phyloP scores from a whole-genome alignment of 2,329 filamentous ascomycete species.

The Diaporthe sp. region DNA sequence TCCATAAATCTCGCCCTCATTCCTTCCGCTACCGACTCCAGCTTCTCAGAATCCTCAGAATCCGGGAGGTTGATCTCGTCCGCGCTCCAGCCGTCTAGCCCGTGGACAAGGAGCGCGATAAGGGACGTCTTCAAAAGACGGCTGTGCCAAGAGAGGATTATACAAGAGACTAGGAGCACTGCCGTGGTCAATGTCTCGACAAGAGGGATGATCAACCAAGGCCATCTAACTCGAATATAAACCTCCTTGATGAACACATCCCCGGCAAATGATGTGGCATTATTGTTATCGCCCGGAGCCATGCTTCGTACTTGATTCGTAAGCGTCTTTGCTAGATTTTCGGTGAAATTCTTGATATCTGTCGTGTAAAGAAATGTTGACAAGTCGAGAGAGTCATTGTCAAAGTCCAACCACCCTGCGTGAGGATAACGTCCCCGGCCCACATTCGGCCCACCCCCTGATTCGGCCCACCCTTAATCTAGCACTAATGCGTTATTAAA shows the following conservation, averaged over 20 bases:
- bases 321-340: slow-evolving; percentile 40
- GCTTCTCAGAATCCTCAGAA: slow-evolving; percentile 4
- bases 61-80: not conserved
- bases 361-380: slow-evolving; percentile 31
- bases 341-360: slow-evolving; percentile 36
- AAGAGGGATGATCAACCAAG: slow-evolving; percentile 49
- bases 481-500: too few relatives aligned
- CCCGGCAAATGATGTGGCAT: slow-evolving; percentile 41
- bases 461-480: too few relatives aligned
- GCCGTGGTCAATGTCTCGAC: slow-evolving; percentile 43
- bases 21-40: not conserved
- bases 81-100: slow-evolving; percentile 1
- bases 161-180: slow-evolving; percentile 45
- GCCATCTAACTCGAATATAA: slow-evolving; percentile 50
- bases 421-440: not conserved
- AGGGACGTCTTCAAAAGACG: slow-evolving; percentile 21
- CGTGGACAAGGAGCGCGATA: not conserved
- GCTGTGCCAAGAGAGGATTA: not conserved
- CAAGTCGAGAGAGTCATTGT: slow-evolving; percentile 24
- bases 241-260: slow-evolving; percentile 45
- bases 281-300: slow-evolving; percentile 40
- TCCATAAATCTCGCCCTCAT: slow-evolving; percentile 10
- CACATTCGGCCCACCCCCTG: too few relatives aligned
- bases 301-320: slow-evolving; percentile 42
- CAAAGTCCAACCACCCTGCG: not conserved